Percentiles rank a stretch among this genome's conserved stretches.
Conservation (phyloP, 1,284 basidiomycete species). For the Fomitopsis betulina region DNA sequence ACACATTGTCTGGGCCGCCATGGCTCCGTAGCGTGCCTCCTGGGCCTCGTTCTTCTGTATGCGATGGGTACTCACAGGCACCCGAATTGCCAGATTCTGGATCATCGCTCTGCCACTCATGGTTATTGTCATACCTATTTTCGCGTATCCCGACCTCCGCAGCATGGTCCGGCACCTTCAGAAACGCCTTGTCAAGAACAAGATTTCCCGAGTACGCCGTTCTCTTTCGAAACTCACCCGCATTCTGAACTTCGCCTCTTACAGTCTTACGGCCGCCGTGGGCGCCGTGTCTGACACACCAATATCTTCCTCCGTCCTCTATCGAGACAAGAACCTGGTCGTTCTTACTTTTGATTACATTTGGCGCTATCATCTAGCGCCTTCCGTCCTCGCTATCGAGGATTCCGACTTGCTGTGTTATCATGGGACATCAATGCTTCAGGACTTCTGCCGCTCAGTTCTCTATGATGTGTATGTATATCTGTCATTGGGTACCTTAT, state of each 20-base stretch:
- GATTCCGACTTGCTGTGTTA: too few relatives aligned
- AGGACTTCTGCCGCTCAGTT: too few relatives aligned
- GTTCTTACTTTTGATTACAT: too few relatives aligned
- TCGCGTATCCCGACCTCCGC: slow-evolving; percentile 50
- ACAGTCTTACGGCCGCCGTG: background rate
- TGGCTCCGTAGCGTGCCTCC: background rate
- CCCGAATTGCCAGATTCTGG: slow-evolving; percentile 51
- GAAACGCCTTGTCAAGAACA: slow-evolving; percentile 30
- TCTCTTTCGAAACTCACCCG: background rate
- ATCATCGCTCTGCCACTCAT: slow-evolving; percentile 58
- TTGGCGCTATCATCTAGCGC: too few relatives aligned
- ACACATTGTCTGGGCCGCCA: background rate
- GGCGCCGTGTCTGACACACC: background rate
- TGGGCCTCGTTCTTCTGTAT: background rate
- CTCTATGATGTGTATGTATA: too few relatives aligned
- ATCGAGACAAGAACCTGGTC: background rate
- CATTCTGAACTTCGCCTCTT: background rate
- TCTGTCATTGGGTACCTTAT: too few relatives aligned
- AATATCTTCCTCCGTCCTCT: background rate
- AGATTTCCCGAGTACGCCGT: slow-evolving; percentile 27
- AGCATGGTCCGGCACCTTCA: slow-evolving; percentile 39
- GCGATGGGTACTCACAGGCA: background rate
- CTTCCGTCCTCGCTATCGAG: too few relatives aligned
- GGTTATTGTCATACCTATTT: slow-evolving; percentile 48
- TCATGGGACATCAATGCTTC: too few relatives aligned